Conservation (phyloP, 306 rosid species). For the Sicyos baderoa region DNA sequence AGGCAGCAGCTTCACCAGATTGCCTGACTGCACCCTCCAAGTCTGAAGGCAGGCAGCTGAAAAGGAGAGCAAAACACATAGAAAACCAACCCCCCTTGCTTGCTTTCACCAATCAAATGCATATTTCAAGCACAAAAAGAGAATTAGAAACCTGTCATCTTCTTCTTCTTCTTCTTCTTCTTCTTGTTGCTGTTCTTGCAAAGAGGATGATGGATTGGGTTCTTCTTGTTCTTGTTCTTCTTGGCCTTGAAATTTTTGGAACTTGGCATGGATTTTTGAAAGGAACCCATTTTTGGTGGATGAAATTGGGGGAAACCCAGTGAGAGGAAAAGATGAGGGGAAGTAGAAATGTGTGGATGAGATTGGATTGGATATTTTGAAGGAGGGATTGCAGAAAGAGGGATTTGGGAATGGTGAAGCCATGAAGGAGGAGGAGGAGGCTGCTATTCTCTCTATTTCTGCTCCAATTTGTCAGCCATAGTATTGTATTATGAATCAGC, state of each 20-base stretch:
- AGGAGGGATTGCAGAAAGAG: conserved; percentile 28
- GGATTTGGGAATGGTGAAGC: conserved; percentile 47
- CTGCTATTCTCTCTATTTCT: background rate
- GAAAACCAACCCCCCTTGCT: too few relatives aligned
- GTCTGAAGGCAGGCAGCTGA: conserved; percentile 91
- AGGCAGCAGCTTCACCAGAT: conserved; percentile 65
- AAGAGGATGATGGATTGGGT: conserved; percentile 26
- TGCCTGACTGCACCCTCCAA: conserved; percentile 89
- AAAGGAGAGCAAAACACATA: conserved; percentile 21
- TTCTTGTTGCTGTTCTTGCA: conserved; percentile 22
- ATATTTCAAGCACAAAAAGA: background rate
- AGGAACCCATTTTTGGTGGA: conserved; percentile 21
- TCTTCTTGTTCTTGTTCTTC: conserved; percentile 18
- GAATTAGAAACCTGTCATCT: conserved; percentile 60
- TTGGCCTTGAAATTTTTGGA: conserved; percentile 66
- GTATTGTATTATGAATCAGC: background rate
- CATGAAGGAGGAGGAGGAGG: conserved; percentile 27
- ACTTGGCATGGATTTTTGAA: conserved; percentile 59
- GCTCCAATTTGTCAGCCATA: conserved; percentile 1
- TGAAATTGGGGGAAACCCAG: conserved; percentile 27
- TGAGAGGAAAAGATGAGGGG: conserved; percentile 33
- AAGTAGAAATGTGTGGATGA: conserved; percentile 41
- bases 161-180: conserved; percentile 32
- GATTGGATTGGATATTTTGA: conserved; percentile 30
- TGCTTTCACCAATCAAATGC: background rate